These are phyloP conservation scores for Gossypium davidsonii DNA, from an alignment of 441 rosid species.

Conservation along the genomic window DNA sequence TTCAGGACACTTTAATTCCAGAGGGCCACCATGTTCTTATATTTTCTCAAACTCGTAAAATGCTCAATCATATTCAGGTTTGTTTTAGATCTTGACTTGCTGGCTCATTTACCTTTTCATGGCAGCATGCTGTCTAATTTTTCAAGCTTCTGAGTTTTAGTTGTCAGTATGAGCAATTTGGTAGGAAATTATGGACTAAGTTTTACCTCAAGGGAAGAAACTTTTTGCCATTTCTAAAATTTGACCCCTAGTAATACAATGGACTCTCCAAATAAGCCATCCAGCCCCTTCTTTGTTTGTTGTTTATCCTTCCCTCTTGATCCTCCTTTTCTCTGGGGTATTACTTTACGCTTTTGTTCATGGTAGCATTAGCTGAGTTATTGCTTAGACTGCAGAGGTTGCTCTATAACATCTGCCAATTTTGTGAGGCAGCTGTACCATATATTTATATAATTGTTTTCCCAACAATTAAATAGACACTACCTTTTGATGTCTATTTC, in stretches of 20 bases:
- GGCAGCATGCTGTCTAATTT: not conserved
- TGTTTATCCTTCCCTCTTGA: not conserved
- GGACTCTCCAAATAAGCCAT: not conserved
- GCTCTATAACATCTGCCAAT: not conserved
- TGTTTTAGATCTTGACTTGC: conserved; percentile 16
- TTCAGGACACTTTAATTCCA: conserved; percentile 69
- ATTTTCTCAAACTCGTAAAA: conserved; percentile 97
- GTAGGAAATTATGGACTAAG: not conserved
- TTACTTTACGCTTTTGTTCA: not conserved
- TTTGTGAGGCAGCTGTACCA: not conserved
- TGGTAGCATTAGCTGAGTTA: not conserved
- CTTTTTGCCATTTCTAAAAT: not conserved
- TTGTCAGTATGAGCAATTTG: not conserved
- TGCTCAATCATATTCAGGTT: conserved; percentile 94
- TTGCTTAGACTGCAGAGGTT: not conserved
- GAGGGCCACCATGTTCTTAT: conserved; percentile 85
- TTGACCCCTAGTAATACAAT: not conserved
- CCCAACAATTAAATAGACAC: not conserved
- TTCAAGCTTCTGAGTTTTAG: not conserved
- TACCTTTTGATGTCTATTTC: not conserved
- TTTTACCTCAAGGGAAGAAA: not conserved
- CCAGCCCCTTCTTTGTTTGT: not conserved
- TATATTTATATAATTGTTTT: not conserved
- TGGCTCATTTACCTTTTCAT: not conserved
- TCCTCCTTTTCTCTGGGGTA: not conserved